phyloP scores from a whole-genome alignment of 345 rosid genomes.

The Lagerstroemia speciosa region DNA sequence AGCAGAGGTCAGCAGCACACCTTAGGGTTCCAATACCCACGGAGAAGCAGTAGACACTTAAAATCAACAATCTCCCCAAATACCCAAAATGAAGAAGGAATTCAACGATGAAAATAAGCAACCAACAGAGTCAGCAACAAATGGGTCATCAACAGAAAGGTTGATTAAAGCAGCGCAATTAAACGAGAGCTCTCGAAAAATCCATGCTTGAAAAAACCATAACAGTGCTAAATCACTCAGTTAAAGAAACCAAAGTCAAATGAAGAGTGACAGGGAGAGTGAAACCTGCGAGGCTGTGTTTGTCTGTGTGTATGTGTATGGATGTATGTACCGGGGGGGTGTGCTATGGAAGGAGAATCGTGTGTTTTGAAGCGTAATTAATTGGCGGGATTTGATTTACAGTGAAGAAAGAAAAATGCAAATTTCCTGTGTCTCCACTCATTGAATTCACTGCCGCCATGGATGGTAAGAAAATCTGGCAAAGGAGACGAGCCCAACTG shows the following conservation, averaged over 20 bases:
- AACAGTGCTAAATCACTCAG: neutral
- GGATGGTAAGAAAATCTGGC: constrained; percentile 1
- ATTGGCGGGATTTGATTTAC: too few species aligned
- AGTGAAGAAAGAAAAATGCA: too few species aligned
- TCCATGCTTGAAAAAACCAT: neutral
- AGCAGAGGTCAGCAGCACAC: neutral
- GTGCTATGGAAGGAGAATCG: neutral
- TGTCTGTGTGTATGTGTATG: neutral
- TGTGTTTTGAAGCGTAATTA: neutral
- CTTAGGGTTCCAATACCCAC: neutral
- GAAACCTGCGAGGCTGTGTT: neutral
- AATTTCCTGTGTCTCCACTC: too few species aligned
- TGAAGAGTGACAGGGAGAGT: neutral
- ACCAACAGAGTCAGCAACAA: neutral
- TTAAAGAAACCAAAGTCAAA: neutral
- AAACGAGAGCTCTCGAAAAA: neutral
- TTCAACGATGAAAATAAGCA: neutral
- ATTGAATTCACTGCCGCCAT: neutral
- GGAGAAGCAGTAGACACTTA: neutral
- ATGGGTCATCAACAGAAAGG: neutral
- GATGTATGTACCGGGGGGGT: neutral
- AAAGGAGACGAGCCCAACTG: neutral
- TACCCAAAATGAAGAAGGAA: neutral
- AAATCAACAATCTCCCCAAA: neutral
- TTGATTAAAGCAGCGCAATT: neutral